phyloP scores from a whole-genome alignment of 495 filamentous ascomycete species.

The Talaromyces nanjingensis region DNA sequence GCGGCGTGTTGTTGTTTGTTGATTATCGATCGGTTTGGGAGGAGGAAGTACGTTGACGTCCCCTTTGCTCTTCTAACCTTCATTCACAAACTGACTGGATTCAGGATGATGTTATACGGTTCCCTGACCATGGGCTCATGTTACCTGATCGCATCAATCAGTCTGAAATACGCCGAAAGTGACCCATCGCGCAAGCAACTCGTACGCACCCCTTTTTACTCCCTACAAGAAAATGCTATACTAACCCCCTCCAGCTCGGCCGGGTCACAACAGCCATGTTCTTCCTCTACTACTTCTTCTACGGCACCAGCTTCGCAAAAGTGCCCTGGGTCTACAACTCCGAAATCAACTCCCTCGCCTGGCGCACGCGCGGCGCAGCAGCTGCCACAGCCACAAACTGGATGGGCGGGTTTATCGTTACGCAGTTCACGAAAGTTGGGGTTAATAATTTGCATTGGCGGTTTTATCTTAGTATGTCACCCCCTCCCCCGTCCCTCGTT shows the following conservation, averaged over 20 bases:
- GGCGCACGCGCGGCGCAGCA: conserved; percentile 31
- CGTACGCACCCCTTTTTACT: conserved; percentile 8
- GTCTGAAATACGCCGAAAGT: conserved; percentile 15
- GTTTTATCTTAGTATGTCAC: conserved; percentile 24
- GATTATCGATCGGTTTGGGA: conserved; percentile 20
- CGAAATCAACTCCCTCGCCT: conserved; percentile 32
- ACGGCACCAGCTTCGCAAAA: conserved; percentile 24
- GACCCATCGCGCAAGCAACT: conserved; percentile 16
- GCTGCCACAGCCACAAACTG: conserved; percentile 31
- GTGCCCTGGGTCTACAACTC: conserved; percentile 36
- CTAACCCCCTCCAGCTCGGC: conserved; percentile 13
- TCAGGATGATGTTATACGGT: conserved; percentile 23
- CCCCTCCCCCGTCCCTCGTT: background rate
- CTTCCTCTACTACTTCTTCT: conserved; percentile 31
- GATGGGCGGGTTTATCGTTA: conserved; percentile 28
- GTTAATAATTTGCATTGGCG: conserved; percentile 27
- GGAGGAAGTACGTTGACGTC: conserved; percentile 16
- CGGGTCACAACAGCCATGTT: conserved; percentile 24
- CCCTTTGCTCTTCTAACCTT: background rate
- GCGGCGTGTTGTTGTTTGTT: conserved; percentile 21
- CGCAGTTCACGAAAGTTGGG: conserved; percentile 26
- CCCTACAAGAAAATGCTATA: background rate
- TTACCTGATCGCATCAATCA: conserved; percentile 22
- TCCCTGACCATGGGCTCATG: conserved; percentile 19
- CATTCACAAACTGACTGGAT: conserved; percentile 1